Percentiles rank a stretch among this genome's conserved stretches.
Conservation (phyloP, 1,284 basidiomycete genomes). For the Malassezia globosa region DNA sequence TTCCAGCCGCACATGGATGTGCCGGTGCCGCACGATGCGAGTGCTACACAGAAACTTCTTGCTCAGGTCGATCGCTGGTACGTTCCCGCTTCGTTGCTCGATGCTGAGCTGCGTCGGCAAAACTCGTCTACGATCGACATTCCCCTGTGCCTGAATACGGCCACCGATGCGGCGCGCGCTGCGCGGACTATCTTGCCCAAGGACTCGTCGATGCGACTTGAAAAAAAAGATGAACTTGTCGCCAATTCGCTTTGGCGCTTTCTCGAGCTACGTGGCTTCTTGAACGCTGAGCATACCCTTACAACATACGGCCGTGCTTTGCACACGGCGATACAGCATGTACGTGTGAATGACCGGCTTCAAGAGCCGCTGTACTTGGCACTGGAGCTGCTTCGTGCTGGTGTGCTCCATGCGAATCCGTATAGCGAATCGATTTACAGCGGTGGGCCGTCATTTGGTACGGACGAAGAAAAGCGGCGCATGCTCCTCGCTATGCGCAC, state of each 20-base stretch:
- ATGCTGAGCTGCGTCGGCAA: conserved; percentile 88
- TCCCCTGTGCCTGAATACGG: conserved; percentile 82
- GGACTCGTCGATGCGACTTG: conserved; percentile 51
- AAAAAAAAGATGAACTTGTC: conserved; percentile 96
- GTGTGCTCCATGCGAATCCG: conserved; percentile 82
- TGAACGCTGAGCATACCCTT: conserved; percentile 74
- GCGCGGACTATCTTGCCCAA: conserved; percentile 31
- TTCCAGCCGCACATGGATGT: conserved; percentile 29
- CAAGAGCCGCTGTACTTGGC: conserved; percentile 86
- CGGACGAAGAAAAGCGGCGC: conserved; percentile 54
- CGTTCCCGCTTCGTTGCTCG: conserved; percentile 71
- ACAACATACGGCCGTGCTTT: conserved; percentile 74
- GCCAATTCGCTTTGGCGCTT: conserved; percentile 98
- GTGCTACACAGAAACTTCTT: conserved; percentile 70
- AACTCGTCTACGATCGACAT: conserved; percentile 98
- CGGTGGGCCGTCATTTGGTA: conserved; percentile 84
- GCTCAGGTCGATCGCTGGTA: conserved; percentile 86
- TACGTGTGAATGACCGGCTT: conserved; percentile 89
- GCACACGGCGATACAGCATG: conserved; percentile 63
- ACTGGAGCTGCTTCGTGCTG: conserved; percentile 77
- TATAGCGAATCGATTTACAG: conserved; percentile 80
- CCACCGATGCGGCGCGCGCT: conserved; percentile 48
- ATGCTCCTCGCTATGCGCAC: conserved; percentile 94
- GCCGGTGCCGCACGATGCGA: conserved; percentile 49
- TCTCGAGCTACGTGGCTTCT: conserved; percentile 88